These are phyloP conservation scores for Coemansia sp. DNA, from an alignment of 192 early-diverging fungal genomes.

Conservation along the genomic window DNA sequence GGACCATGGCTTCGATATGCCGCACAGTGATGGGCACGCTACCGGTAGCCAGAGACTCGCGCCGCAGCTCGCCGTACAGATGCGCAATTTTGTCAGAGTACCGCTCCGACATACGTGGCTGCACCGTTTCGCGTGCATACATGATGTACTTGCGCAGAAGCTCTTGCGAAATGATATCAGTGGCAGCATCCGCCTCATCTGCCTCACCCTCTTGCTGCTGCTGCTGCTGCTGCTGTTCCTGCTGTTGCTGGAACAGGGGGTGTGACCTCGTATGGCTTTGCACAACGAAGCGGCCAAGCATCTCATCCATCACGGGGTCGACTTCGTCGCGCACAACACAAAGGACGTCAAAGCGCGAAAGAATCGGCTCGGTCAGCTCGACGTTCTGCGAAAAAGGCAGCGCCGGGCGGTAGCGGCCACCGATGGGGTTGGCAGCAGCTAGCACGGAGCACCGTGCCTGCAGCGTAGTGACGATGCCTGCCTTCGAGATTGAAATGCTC, in stretches of 20 bases:
- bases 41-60: slow-evolving; percentile 77
- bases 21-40: slow-evolving; percentile 87
- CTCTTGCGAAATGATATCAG: slow-evolving; percentile 72
- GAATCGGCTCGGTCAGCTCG: slow-evolving; percentile 96
- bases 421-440: slow-evolving; percentile 82
- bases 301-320: slow-evolving; percentile 87
- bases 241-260: slow-evolving; percentile 58
- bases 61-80: slow-evolving; percentile 88
- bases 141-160: slow-evolving; percentile 85
- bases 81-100: slow-evolving; percentile 87
- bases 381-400: slow-evolving; percentile 96
- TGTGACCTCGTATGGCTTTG: slow-evolving; percentile 91
- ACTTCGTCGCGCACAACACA: slow-evolving; percentile 94
- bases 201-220: slow-evolving; percentile 41
- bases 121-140: slow-evolving; percentile 76
- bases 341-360: slow-evolving; percentile 97
- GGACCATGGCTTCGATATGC: slow-evolving; percentile 84
- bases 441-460: slow-evolving; percentile 81
- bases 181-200: slow-evolving; percentile 47
- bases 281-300: slow-evolving; percentile 91
- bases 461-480: slow-evolving; percentile 83
- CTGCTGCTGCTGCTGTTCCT: slow-evolving; percentile 43
- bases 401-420: slow-evolving; percentile 84
- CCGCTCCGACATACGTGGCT: slow-evolving; percentile 78
- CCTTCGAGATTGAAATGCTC: slow-evolving; percentile 84